Conservation (phyloP, 192 early-diverging fungal genomes). For the Chytriomyces hyalinus region DNA sequence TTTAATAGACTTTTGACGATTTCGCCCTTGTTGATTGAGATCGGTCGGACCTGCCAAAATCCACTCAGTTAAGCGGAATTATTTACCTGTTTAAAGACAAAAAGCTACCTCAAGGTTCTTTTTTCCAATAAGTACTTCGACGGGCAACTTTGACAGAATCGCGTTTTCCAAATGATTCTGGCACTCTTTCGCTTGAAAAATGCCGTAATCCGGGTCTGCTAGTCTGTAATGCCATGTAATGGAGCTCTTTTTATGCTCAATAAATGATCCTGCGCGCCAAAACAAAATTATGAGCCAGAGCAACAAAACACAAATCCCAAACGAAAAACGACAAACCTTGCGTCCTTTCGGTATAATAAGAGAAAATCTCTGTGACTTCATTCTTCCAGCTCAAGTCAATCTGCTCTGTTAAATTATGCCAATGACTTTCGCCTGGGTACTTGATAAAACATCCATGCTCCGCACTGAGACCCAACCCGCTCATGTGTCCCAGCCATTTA, state of each 20-base stretch:
- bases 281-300: background rate
- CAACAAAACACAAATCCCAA: constrained; percentile 12
- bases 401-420: constrained; percentile 61
- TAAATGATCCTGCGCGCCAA: constrained; percentile 69
- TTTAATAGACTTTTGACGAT: constrained; percentile 86
- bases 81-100: constrained; percentile 51
- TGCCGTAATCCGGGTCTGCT: constrained; percentile 93
- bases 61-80: background rate
- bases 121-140: constrained; percentile 95
- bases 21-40: constrained; percentile 92
- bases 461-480: constrained; percentile 78
- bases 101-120: constrained; percentile 87
- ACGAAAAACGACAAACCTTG: constrained; percentile 60
- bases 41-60: constrained; percentile 71
- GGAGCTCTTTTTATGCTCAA: constrained; percentile 91
- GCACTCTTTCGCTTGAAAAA: constrained; percentile 96
- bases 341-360: constrained; percentile 94
- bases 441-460: constrained; percentile 96
- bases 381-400: constrained; percentile 90
- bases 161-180: constrained; percentile 92
- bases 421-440: constrained; percentile 73
- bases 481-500: constrained; percentile 79
- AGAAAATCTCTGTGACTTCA: constrained; percentile 91
- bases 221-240: constrained; percentile 97
- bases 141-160: constrained; percentile 86